Conservation (phyloP, 2,329 filamentous ascomycete genomes). For the Chaetomium globosum region DNA sequence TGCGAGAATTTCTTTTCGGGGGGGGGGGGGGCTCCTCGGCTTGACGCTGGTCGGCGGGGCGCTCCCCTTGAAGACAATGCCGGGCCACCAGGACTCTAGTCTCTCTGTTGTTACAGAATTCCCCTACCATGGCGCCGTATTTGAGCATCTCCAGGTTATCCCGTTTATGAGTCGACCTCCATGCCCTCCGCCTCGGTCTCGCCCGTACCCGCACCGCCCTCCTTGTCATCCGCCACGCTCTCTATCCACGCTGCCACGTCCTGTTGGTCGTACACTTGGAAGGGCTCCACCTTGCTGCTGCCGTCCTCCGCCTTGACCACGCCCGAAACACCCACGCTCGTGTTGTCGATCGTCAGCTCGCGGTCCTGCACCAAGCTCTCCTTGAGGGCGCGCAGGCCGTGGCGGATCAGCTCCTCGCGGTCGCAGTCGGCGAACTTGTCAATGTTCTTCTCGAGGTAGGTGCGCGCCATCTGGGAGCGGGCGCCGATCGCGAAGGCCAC, state of each 20-base stretch:
- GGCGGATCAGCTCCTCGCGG: constrained; percentile 84
- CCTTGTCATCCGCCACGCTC: constrained; percentile 61
- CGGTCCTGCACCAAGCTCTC: constrained; percentile 96
- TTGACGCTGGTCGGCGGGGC: background rate
- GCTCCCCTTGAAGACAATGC: background rate
- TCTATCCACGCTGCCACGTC: constrained; percentile 87
- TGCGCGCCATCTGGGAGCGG: constrained; percentile 94
- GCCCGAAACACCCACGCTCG: constrained; percentile 84
- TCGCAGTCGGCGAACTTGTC: constrained; percentile 76
- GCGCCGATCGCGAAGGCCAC: constrained; percentile 93
- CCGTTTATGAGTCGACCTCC: constrained; percentile 41
- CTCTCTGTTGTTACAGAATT: constrained; percentile 10
- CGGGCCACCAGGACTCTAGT: constrained; percentile 7
- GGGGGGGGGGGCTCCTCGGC: background rate
- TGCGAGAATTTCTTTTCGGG: background rate
- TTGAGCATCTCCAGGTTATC: background rate
- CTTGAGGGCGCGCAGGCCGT: constrained; percentile 88
- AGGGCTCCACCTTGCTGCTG: constrained; percentile 69
- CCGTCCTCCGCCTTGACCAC: constrained; percentile 52
- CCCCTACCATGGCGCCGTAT: background rate
- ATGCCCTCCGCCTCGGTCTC: constrained; percentile 44
- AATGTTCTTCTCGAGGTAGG: constrained; percentile 90
- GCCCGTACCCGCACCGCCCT: constrained; percentile 47
- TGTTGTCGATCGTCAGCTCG: constrained; percentile 96
- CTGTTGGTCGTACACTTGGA: constrained; percentile 88